Evolutionary conservation across 805 yeast species (phyloP).

Genomic region (Teunomyces gatunensis): DNA sequence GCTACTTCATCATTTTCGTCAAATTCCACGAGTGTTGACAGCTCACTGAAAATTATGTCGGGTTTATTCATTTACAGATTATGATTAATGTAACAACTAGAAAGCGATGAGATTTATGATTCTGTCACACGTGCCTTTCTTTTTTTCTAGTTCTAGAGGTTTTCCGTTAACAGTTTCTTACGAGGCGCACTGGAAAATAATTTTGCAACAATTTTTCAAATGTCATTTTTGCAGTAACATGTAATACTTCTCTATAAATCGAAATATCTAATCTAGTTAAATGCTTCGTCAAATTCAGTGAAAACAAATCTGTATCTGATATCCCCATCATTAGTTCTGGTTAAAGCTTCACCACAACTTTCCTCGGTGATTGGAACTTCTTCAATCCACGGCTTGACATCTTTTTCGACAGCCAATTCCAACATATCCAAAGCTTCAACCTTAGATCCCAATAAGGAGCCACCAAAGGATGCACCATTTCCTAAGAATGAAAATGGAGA

Average conservation of each 20-base stretch:
- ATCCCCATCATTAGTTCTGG: constrained; percentile 52
- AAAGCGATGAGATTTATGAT: neutral
- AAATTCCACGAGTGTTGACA: neutral
- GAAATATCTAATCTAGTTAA: constrained; percentile 14
- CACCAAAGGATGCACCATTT: constrained; percentile 51
- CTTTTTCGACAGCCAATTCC: constrained; percentile 57
- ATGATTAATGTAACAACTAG: neutral
- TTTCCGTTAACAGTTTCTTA: neutral
- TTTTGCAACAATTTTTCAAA: neutral
- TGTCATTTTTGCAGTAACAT: too few relatives aligned
- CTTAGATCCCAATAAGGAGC: constrained; percentile 62
- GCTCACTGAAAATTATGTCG: neutral
- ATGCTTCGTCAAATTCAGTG: constrained; percentile 51
- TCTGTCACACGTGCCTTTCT: neutral
- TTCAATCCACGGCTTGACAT: constrained; percentile 64
- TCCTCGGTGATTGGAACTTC: constrained; percentile 51
- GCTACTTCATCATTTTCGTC: neutral
- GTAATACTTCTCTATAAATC: neutral
- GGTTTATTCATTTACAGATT: neutral
- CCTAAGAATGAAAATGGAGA: constrained; percentile 52
- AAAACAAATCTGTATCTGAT: constrained; percentile 65
- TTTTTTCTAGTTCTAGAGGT: neutral
- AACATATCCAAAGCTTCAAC: constrained; percentile 66
- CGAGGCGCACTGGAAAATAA: neutral
- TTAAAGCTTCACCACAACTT: constrained; percentile 54